Conservation (phyloP, 2,329 filamentous ascomycete species). For the Rachicladosporium sp. region DNA sequence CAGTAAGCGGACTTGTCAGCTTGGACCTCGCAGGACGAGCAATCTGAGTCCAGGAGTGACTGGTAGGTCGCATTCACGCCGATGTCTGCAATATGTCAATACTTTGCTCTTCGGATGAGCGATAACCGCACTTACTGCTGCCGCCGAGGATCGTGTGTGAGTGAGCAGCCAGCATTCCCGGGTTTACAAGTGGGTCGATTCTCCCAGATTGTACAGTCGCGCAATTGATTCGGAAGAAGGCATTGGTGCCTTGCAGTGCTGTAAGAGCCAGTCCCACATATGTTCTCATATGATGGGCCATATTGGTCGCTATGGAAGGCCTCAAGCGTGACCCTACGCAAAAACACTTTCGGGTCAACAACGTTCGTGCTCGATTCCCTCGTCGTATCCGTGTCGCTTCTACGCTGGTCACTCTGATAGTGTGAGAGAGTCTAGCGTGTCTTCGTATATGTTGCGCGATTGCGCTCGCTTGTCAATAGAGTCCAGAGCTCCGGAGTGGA, state of each 20-base stretch:
- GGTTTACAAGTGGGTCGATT: slow-evolving; percentile 24
- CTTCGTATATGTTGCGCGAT: too few relatives aligned
- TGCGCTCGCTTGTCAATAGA: too few relatives aligned
- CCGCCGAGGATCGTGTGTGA: slow-evolving; percentile 23
- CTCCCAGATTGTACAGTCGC: slow-evolving; percentile 23
- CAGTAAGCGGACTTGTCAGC: slow-evolving; percentile 27
- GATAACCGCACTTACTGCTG: slow-evolving; percentile 14
- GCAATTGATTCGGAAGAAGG: slow-evolving; percentile 26
- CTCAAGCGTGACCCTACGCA: too few relatives aligned
- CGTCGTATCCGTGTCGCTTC: too few relatives aligned
- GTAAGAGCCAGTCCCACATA: too few relatives aligned
- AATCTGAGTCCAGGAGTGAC: slow-evolving; percentile 48
- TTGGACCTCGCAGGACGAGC: slow-evolving; percentile 22
- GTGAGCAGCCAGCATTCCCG: slow-evolving; percentile 21
- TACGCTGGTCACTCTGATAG: too few relatives aligned
- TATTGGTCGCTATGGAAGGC: too few relatives aligned
- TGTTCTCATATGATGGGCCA: too few relatives aligned
- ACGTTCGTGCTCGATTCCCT: too few relatives aligned
- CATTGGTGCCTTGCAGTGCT: slow-evolving; percentile 10
- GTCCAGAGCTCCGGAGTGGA: too few relatives aligned
- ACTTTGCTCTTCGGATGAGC: neutral
- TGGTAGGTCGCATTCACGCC: slow-evolving; percentile 49
- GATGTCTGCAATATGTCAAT: slow-evolving; percentile 36
- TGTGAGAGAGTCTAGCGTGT: too few relatives aligned
- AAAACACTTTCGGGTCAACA: too few relatives aligned